Evolutionary conservation across 352 stramenopile genomes (phyloP).

Genomic region (Peronospora farinosa): DNA sequence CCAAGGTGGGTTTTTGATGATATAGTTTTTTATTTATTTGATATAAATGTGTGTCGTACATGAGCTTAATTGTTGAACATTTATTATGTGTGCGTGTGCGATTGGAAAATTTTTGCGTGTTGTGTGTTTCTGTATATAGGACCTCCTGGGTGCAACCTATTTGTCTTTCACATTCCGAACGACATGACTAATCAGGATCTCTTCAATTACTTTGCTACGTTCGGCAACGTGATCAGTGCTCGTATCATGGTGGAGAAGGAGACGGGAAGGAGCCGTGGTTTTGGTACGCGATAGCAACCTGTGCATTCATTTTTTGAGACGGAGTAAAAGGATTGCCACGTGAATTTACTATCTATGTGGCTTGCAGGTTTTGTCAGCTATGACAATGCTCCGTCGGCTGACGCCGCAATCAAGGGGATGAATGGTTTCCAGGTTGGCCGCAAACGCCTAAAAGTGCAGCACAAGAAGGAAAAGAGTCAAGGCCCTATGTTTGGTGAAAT

Average conservation of each 20-base stretch:
- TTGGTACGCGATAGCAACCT: constrained; percentile 56
- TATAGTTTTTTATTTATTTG: constrained; percentile 5
- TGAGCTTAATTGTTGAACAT: constrained; percentile 40
- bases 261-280: constrained; percentile 90
- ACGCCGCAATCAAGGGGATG: constrained; percentile 91
- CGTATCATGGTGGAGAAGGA: constrained; percentile 96
- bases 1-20: constrained; percentile 52
- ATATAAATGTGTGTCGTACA: constrained; percentile 29
- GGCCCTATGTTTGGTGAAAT: constrained; percentile 63
- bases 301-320: neutral
- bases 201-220: constrained; percentile 93
- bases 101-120: constrained; percentile 33
- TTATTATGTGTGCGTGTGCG: constrained; percentile 34
- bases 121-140: constrained; percentile 55
- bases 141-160: constrained; percentile 94
- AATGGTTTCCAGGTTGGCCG: constrained; percentile 95
- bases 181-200: constrained; percentile 96
- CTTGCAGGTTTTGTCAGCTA: constrained; percentile 94
- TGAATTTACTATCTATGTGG: constrained; percentile 5
- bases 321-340: neutral
- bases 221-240: constrained; percentile 93
- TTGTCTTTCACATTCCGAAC: constrained; percentile 98
- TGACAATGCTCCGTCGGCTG: constrained; percentile 87
- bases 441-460: constrained; percentile 95
- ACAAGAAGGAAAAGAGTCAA: constrained; percentile 88